phyloP scores from a whole-genome alignment of 2,329 filamentous ascomycete species.

The Didymella arachidicola region DNA sequence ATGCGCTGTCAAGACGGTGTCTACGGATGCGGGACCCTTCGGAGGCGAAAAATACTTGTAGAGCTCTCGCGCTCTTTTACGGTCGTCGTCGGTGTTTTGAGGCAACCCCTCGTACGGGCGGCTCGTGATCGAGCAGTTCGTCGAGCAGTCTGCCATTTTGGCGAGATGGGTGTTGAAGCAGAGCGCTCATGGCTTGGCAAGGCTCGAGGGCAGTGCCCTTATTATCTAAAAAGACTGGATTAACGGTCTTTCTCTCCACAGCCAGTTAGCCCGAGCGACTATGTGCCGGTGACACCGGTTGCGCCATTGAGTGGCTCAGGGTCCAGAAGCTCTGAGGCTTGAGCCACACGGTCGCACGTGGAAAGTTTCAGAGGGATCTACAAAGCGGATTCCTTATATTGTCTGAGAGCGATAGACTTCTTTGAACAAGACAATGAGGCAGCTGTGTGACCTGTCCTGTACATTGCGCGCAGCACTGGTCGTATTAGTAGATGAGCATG shows the following conservation, averaged over 20 bases:
- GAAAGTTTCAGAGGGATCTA: neutral
- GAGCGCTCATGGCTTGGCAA: neutral
- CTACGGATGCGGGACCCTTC: conserved; percentile 24
- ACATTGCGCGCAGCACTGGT: neutral
- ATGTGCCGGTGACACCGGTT: neutral
- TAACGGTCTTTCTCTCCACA: neutral
- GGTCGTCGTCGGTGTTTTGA: conserved; percentile 17
- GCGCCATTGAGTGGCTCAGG: neutral
- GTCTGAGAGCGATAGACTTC: neutral
- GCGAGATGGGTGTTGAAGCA: conserved; percentile 1
- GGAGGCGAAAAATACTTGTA: conserved; percentile 41
- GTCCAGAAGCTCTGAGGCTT: conserved; percentile 4
- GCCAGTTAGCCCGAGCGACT: conserved; percentile 7
- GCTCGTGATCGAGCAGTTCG: conserved; percentile 1
- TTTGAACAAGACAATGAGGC: neutral
- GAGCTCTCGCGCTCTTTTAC: conserved; percentile 33
- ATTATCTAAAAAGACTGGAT: conserved; percentile 2
- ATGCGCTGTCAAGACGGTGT: conserved; percentile 47
- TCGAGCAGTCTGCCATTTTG: conserved; percentile 7
- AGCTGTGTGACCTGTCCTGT: neutral
- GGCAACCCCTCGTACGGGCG: conserved; percentile 7
- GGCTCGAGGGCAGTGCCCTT: neutral
- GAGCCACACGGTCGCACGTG: conserved; percentile 7
- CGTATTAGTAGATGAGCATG: neutral
- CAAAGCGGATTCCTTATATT: neutral